A percentile compares a stretch with the other conserved stretches of the same genome.
These are phyloP conservation scores for Sanghuangporus weigelae DNA, from an alignment of 1,284 basidiomycete genomes.

Conservation along the genomic window DNA sequence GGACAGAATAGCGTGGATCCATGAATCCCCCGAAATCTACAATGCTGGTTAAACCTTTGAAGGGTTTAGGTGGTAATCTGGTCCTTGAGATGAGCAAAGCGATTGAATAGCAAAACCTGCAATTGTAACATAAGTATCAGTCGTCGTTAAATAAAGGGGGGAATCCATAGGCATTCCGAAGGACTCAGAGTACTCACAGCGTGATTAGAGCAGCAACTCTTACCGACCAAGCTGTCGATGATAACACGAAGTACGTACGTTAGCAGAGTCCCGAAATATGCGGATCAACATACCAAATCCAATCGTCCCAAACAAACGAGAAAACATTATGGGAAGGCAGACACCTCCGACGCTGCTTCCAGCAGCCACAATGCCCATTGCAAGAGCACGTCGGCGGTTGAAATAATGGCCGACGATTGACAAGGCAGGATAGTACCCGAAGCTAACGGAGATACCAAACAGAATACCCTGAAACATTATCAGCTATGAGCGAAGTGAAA, in stretches of 20 bases:
- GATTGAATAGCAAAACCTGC: conserved; percentile 2
- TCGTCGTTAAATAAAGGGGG: neutral
- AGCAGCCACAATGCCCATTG: conserved; percentile 15
- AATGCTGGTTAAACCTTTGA: neutral
- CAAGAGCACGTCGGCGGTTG: conserved; percentile 6
- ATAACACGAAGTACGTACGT: neutral
- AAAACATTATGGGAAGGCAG: conserved; percentile 27
- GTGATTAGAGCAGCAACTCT: conserved; percentile 13
- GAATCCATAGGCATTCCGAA: neutral
- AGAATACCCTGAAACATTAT: conserved; percentile 3
- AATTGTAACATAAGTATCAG: neutral
- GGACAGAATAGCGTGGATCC: conserved; percentile 1
- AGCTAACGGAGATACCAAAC: conserved; percentile 9
- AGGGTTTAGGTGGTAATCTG: conserved; percentile 1
- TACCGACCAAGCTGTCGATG: conserved; percentile 8
- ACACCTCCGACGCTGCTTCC: conserved; percentile 25
- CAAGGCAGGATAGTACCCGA: conserved; percentile 8
- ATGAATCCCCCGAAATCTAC: conserved; percentile 5
- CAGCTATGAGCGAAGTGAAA: neutral
- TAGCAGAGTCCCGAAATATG: neutral
- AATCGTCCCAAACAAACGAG: conserved; percentile 22
- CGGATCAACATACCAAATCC: conserved; percentile 10
- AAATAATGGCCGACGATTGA: conserved; percentile 13
- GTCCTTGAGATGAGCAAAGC: conserved; percentile 4
- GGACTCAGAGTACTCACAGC: conserved; percentile 1